Percentiles rank a stretch among this genome's conserved stretches.
Evolutionary conservation across 495 filamentous ascomycete genomes (phyloP).

Genomic region (Neurospora sp.): DNA sequence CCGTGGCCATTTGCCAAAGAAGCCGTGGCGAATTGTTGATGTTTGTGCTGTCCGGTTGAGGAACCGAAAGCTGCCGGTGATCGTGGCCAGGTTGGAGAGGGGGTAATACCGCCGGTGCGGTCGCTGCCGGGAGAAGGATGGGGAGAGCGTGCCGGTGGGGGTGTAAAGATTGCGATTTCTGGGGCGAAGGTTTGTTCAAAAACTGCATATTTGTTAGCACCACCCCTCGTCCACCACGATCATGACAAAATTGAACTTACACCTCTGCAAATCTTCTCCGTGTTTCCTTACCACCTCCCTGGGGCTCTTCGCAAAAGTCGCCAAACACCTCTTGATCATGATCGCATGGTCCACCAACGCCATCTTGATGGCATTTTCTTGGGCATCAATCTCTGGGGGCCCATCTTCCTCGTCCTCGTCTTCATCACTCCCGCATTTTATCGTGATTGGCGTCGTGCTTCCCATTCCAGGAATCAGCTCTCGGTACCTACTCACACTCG

Average conservation of each 20-base stretch:
- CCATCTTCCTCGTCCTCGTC: slow-evolving; percentile 39
- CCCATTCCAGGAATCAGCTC: slow-evolving; percentile 50
- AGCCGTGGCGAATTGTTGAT: slow-evolving; percentile 8
- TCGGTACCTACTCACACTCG: slow-evolving; percentile 66
- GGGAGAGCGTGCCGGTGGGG: slow-evolving; percentile 22
- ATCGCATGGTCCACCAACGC: slow-evolving; percentile 84
- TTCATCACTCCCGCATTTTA: slow-evolving; percentile 25
- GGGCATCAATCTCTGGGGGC: slow-evolving; percentile 44
- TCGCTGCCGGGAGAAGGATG: background rate
- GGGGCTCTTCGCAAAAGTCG: slow-evolving; percentile 54
- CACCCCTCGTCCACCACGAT: background rate
- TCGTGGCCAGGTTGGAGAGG: slow-evolving; percentile 34
- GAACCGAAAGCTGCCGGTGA: slow-evolving; percentile 19
- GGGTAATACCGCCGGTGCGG: slow-evolving; percentile 5
- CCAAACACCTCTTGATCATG: slow-evolving; percentile 72
- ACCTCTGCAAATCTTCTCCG: slow-evolving; percentile 36
- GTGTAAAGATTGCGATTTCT: slow-evolving; percentile 49
- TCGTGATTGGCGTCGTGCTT: slow-evolving; percentile 33
- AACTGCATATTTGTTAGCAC: slow-evolving; percentile 21
- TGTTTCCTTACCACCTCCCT: slow-evolving; percentile 31
- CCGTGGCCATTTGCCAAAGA: slow-evolving; percentile 19
- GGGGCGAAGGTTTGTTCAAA: slow-evolving; percentile 53
- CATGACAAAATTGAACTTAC: slow-evolving; percentile 35
- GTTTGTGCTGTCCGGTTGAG: slow-evolving; percentile 13
- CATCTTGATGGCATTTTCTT: slow-evolving; percentile 76